phyloP scores from a whole-genome alignment of 1,284 basidiomycete species.

The Baeospora myosura region DNA sequence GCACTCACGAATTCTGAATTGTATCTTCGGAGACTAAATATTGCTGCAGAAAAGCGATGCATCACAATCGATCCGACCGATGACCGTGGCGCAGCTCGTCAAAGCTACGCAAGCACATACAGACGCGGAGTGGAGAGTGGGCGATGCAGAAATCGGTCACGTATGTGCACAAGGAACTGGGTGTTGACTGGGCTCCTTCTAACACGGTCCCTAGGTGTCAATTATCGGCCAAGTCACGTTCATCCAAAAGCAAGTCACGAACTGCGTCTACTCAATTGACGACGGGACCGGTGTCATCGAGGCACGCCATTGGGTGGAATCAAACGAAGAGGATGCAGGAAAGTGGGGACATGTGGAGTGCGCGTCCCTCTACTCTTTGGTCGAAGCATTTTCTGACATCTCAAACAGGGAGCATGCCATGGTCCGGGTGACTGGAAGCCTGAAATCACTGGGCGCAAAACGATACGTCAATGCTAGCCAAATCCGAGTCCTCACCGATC shows the following conservation, averaged over 20 bases:
- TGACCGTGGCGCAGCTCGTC: slow-evolving; percentile 78
- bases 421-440: slow-evolving; percentile 82
- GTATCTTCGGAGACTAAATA: background rate
- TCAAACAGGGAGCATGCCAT: slow-evolving; percentile 62
- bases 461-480: slow-evolving; percentile 75
- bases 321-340: slow-evolving; percentile 46
- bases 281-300: slow-evolving; percentile 90
- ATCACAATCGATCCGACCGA: slow-evolving; percentile 71
- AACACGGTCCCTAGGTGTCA: slow-evolving; percentile 35
- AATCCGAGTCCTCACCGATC: slow-evolving; percentile 64
- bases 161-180: too few relatives aligned
- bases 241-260: slow-evolving; percentile 70
- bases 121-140: slow-evolving; percentile 85
- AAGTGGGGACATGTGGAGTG: slow-evolving; percentile 44
- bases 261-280: slow-evolving; percentile 75
- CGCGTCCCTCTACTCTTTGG: slow-evolving; percentile 14
- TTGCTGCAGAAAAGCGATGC: slow-evolving; percentile 38
- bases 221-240: slow-evolving; percentile 80
- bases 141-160: slow-evolving; percentile 76
- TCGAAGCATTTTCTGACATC: slow-evolving; percentile 3
- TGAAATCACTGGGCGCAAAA: slow-evolving; percentile 84
- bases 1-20: background rate
- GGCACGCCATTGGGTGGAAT: slow-evolving; percentile 84
- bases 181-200: background rate
- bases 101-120: slow-evolving; percentile 77